These are phyloP conservation scores for Phytopythium litorale DNA, from an alignment of 352 stramenopile genomes.

Conservation along the genomic window DNA sequence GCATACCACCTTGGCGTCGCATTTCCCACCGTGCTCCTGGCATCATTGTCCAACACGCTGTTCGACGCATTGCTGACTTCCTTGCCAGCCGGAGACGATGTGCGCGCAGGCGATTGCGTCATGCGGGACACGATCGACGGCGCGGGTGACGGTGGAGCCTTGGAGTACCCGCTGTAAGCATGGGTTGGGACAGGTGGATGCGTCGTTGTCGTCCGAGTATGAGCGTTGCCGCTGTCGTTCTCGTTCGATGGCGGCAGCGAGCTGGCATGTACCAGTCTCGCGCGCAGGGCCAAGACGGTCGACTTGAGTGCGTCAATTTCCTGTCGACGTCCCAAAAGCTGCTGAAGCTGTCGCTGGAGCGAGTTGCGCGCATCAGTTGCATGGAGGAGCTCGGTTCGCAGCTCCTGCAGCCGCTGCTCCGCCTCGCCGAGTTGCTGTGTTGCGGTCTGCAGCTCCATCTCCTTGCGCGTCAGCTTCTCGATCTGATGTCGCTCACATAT, in stretches of 20 bases:
- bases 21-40: constrained; percentile 7
- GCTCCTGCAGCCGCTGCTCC: constrained; percentile 34
- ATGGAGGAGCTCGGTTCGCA: constrained; percentile 40
- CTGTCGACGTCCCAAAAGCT: constrained; percentile 50
- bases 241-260: constrained; percentile 17
- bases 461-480: constrained; percentile 47
- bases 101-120: constrained; percentile 31
- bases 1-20: constrained; percentile 51
- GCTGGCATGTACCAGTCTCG: constrained; percentile 12
- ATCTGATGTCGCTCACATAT: constrained; percentile 31
- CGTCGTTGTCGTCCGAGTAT: background rate
- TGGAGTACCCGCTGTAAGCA: background rate
- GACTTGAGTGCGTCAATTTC: constrained; percentile 63
- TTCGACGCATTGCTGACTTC: background rate
- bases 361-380: constrained; percentile 34
- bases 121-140: constrained; percentile 40
- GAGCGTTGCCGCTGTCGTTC: constrained; percentile 2
- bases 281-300: constrained; percentile 41
- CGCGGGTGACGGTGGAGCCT: constrained; percentile 18
- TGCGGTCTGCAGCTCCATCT: constrained; percentile 38
- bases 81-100: constrained; percentile 5
- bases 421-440: constrained; percentile 17
- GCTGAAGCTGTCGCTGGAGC: constrained; percentile 63
- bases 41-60: constrained; percentile 7
- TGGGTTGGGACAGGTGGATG: background rate